These are phyloP conservation scores for Termitomyces sp. DNA, from an alignment of 1,284 basidiomycete genomes.

Conservation along the genomic window DNA sequence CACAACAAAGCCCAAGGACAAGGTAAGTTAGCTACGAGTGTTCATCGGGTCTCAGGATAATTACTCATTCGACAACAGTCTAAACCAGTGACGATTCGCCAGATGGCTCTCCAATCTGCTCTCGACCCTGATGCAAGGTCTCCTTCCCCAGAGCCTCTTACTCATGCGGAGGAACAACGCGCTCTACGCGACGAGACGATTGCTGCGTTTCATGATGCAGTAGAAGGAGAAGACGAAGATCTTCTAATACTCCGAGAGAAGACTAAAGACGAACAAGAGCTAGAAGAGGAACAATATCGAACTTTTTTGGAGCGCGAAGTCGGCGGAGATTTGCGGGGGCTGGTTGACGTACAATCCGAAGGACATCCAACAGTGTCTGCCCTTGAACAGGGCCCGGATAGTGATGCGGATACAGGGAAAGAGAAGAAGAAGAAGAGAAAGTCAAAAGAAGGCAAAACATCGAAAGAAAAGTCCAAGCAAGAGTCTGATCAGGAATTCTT, in stretches of 20 bases:
- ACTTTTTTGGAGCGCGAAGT: constrained; percentile 80
- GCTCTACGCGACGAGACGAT: constrained; percentile 80
- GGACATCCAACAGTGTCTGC: constrained; percentile 18
- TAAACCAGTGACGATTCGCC: constrained; percentile 59
- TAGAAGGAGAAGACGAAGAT: constrained; percentile 50
- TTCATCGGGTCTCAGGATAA: neutral
- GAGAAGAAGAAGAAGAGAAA: constrained; percentile 29
- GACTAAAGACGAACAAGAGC: constrained; percentile 70
- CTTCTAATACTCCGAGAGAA: constrained; percentile 72
- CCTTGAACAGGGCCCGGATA: constrained; percentile 26
- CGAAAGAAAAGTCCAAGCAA: constrained; percentile 38
- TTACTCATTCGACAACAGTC: constrained; percentile 29
- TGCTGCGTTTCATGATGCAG: constrained; percentile 67
- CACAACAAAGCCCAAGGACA: constrained; percentile 39
- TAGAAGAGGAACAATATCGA: constrained; percentile 78
- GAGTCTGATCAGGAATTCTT: constrained; percentile 82
- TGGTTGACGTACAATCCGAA: constrained; percentile 39
- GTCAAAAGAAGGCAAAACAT: constrained; percentile 22
- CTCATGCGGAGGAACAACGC: constrained; percentile 78
- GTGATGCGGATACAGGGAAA: constrained; percentile 26
- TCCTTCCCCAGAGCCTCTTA: constrained; percentile 52
- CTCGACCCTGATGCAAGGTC: constrained; percentile 49
- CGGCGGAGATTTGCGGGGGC: constrained; percentile 64
- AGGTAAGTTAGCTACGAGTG: constrained; percentile 34
- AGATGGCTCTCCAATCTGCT: constrained; percentile 53